Base-by-base conservation (phyloP, 176 grass and related monocot species). In the Alloteropsis semialata region DNA sequence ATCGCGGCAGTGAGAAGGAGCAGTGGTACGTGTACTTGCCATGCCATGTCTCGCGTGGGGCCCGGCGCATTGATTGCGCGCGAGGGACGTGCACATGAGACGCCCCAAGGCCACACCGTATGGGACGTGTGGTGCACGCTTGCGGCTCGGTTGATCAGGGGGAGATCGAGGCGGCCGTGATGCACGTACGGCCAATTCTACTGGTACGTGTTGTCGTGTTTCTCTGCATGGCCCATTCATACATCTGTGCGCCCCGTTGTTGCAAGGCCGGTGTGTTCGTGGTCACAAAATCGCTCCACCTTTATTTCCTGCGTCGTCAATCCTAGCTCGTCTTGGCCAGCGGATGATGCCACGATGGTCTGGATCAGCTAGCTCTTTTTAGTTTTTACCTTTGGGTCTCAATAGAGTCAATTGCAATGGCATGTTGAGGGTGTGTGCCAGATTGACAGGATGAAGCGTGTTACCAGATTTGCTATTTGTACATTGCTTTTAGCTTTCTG, bases 111-210 rank as follows among this genome's bases (percentile, higher is more conserved):
- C n/a, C n/a, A n/a, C n/a, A n/a, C n/a, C n/a, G n/a, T n/a, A n/a
- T 39, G 4, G 18, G 69, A 32, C 90, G 75, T 90, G 27, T 68
- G 33, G 68, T 70, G 81, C 84, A 90, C 87, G 84, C 84, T 66
- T 83, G n/a, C n/a, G 58, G 38, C 67, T 13, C 37, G 46, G 30
- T 46, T 72, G 28, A 69, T 73, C 78, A 55, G 9, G 32, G 80
- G 34, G 12, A n/a, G 8, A 46, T 46, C 30, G 50, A n/a, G 12
- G 27, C 43, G 69, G 58, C 63, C 81, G 81, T 2, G 67, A 25
- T 18, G 41, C 32, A 60, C 42, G 32, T 63, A 41, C 59, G 72
- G 29, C 42, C 9, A 15, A 46, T 14, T 29, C 42, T 15, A 6
- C 66, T 57, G 25, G 14, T 46, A 28, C 27, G 63, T 21, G 51